Conservation (phyloP, 768 basidiomycete genomes). For the Trametes gibbosa region DNA sequence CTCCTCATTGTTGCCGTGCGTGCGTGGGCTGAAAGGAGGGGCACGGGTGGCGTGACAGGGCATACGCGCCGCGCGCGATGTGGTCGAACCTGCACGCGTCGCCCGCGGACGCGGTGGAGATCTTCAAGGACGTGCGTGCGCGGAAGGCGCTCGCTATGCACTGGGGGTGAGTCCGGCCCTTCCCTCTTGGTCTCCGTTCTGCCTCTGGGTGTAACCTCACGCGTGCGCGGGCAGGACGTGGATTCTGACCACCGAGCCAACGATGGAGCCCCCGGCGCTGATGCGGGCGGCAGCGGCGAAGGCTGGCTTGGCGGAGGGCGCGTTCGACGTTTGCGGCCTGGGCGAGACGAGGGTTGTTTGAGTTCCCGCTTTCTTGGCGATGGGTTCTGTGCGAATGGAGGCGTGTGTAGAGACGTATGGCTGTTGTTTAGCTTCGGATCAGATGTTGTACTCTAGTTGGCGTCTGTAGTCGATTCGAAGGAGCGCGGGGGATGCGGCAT, state of each 20-base stretch:
- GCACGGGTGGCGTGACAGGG: slow-evolving; percentile 36
- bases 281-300: slow-evolving; percentile 52
- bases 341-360: slow-evolving; percentile 47
- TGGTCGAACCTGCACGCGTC: slow-evolving; percentile 64
- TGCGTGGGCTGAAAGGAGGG: background rate
- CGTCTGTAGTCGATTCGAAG: too few relatives aligned
- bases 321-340: slow-evolving; percentile 56
- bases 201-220: background rate
- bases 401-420: too few relatives aligned
- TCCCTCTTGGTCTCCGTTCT: background rate
- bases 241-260: slow-evolving; percentile 51
- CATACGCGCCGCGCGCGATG: slow-evolving; percentile 52
- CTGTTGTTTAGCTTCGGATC: too few relatives aligned
- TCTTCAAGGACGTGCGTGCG: slow-evolving; percentile 63
- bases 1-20: background rate
- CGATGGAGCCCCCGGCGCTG: slow-evolving; percentile 56
- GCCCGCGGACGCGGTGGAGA: slow-evolving; percentile 64
- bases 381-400: too few relatives aligned
- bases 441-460: too few relatives aligned
- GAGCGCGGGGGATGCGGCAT: too few relatives aligned
- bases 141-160: slow-evolving; percentile 66
- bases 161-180: slow-evolving; percentile 51
- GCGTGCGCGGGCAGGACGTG: slow-evolving; percentile 40
- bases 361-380: too few relatives aligned
- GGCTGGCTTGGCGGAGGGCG: slow-evolving; percentile 46